phyloP scores from a whole-genome alignment of 352 stramenopile genomes.

The Bremia lactucae region DNA sequence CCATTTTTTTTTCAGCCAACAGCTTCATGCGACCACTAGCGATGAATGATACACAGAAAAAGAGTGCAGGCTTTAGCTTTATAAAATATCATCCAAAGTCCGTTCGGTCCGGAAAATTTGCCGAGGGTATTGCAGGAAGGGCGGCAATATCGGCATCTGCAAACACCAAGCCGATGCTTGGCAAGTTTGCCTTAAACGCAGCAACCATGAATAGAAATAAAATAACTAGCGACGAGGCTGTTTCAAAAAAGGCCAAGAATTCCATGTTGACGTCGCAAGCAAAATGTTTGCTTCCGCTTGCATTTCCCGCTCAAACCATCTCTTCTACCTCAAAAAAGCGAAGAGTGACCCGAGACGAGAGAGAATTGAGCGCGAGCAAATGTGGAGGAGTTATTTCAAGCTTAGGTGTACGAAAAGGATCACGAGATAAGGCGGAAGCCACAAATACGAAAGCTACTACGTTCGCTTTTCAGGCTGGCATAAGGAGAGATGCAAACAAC shows the following conservation, averaged over 20 bases:
- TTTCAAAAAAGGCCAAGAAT: constrained; percentile 1
- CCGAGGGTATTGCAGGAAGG: constrained; percentile 1
- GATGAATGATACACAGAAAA: constrained; percentile 4
- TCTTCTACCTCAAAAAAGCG: constrained; percentile 18
- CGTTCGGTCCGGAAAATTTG: not conserved
- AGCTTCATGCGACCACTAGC: constrained; percentile 7
- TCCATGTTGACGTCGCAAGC: constrained; percentile 4
- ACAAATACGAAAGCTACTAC: not conserved
- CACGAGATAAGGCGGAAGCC: constrained; percentile 2
- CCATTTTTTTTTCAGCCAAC: constrained; percentile 3
- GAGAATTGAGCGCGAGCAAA: constrained; percentile 8
- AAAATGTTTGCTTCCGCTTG: constrained; percentile 5
- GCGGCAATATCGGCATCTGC: constrained; percentile 1
- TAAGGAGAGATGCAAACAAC: constrained; percentile 3
- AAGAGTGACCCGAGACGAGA: constrained; percentile 7
- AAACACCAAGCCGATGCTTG: constrained; percentile 7
- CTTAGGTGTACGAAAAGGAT: constrained; percentile 3
- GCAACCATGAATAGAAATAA: constrained; percentile 5
- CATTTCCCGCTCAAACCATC: constrained; percentile 16
- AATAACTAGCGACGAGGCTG: not conserved
- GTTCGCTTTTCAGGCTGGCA: not conserved
- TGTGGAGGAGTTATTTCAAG: not conserved
- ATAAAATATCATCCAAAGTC: constrained; percentile 14
- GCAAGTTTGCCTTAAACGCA: constrained; percentile 10
- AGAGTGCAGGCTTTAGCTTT: constrained; percentile 12